Evolutionary conservation across 805 yeast genomes (phyloP), one percentile per base, ranked within the genome.

Genomic region (Myxozyma kluyveri): DNA sequence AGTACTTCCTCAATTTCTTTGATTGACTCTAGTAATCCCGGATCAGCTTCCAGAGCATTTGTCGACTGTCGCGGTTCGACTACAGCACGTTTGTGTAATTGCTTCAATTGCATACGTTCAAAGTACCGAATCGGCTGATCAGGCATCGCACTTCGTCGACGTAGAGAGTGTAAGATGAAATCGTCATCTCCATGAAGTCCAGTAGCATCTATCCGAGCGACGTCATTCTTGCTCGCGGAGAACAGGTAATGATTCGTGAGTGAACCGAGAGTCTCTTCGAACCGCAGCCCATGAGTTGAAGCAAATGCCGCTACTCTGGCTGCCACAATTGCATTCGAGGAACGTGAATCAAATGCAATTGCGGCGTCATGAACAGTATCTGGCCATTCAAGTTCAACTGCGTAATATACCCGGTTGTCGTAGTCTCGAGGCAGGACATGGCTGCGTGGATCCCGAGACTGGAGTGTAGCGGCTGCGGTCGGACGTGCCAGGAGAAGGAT

Each of bases 11-110:
- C 49, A 40, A 50, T 45, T 49, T 36, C 51, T 14, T 19, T 23
- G 33, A 9, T 9, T 17, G 37, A 33, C 59, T 23, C 66, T 55
- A 3, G 78, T 77, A 5, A 84, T 75, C 0, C 91, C 88, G 14
- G 76, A 65, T 63, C 95, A 73, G 47, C 33, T 17, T 55, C 47
- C 23, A 42, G 45, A n/a, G 27, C 24, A 6, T 3, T 9, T 3
- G 12, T 32, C 14, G 51, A 51, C 24, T 43, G 24, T 9, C 14
- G 12, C 12, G 33, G 14, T 9, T 29, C 33, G 7, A 23, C 29
- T 6, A 32, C 22, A 12, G 29, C 45, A 10, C 60, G 51, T 27
- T 44, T 61, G 48, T 42, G 39, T 26, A 41, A 38, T 36, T 26
- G 45, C 23, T 47, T 61, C 27, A n/a, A n/a, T 21, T 18, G 22